Percentiles rank a stretch among this genome's conserved stretches.
Conservation (phyloP, 2,329 filamentous ascomycete genomes). For the Penicillium sclerotigenum region DNA sequence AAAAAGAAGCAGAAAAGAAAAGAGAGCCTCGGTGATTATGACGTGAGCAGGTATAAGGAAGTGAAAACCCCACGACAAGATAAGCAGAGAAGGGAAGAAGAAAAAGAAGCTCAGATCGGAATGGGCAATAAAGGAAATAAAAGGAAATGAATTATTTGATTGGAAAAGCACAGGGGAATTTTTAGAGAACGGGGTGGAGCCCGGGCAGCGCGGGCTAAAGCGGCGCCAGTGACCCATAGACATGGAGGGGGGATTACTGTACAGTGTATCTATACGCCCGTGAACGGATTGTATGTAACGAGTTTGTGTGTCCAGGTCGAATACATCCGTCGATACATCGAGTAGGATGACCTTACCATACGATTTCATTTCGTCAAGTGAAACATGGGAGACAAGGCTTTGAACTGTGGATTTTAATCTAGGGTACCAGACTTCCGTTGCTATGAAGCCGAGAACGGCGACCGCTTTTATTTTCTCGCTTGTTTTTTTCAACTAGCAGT, state of each 20-base stretch:
- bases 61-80: conserved; percentile 7
- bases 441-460: conserved; percentile 8
- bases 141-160: conserved; percentile 19
- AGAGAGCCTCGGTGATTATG: conserved; percentile 30
- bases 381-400: background rate
- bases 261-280: background rate
- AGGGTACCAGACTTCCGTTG: conserved; percentile 11
- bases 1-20: conserved; percentile 13
- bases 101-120: conserved; percentile 9
- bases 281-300: background rate
- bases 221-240: conserved; percentile 37
- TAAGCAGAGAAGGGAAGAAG: conserved; percentile 12
- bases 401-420: conserved; percentile 7
- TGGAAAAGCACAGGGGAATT: conserved; percentile 14
- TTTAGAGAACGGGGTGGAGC: conserved; percentile 23
- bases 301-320: background rate
- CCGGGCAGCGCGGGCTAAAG: conserved; percentile 25
- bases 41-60: conserved; percentile 25
- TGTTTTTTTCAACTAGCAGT: background rate
- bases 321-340: background rate
- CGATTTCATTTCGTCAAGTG: background rate
- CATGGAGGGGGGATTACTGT: conserved; percentile 32
- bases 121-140: conserved; percentile 7
- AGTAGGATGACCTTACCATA: conserved; percentile 1
- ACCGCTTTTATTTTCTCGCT: background rate